Base-by-base conservation (phyloP, 208 protist species). In the Leishmania amazonensis region DNA sequence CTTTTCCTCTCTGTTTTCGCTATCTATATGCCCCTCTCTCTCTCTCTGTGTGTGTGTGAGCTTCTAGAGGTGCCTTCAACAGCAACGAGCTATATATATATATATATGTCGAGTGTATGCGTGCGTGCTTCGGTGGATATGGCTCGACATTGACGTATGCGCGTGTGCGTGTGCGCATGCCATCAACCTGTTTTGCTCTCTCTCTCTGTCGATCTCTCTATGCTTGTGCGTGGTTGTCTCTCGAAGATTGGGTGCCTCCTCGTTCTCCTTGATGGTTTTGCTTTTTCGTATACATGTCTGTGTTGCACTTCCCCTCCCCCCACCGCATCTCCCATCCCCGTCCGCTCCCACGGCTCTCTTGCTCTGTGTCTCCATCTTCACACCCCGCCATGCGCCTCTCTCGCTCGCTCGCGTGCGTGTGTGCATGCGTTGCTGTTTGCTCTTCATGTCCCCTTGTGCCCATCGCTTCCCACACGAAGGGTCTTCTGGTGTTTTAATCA, bases 201-300 rank as follows among this genome's bases (percentile, higher is more conserved):
- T 62, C 2, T 72, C 6, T 67, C 6, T 76, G n/a, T 72, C 21
- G 31, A 58, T 54, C 8, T 85, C n/a, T 72, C 9, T 72, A 24
- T 77, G 38, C 57, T 17, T 79, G 40, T 85, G 42, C 72, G 31
- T 83, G 45, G 42, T 15, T 28, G 42, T 60, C 19, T 47, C 0
- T 51, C 31, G n/a, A 74, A 13, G 45, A 9, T 17, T 53, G 9
- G 51, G 65, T 70, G 81, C 81, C 82, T 73, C 38, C 70, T 49
- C 57, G 19, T 78, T 64, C 47, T 65, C 31, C 71, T 62, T 38
- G 67, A 5, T 73, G 17, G 31, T 57, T 71, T 60, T 75, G 60
- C 45, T 62, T 76, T 17, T 57, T 31, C 73, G 67, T 65, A 42
- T 75, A 49, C 72, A 40, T 83, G 74, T 15, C n/a, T 78, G 68